These are phyloP conservation scores for Scutellaria galericulata DNA, from an alignment of 257 asterid genomes.

Conservation along the genomic window DNA sequence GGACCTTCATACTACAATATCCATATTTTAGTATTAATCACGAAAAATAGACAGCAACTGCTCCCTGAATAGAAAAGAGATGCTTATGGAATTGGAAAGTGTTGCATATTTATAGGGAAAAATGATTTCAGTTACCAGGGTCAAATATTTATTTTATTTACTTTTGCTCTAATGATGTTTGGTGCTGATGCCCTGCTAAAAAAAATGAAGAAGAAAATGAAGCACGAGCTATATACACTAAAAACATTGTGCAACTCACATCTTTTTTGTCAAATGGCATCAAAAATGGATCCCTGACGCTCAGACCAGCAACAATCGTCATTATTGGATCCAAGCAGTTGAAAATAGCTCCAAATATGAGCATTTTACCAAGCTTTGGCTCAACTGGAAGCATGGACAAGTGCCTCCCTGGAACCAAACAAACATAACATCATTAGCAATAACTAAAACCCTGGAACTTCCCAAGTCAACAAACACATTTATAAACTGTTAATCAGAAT, in stretches of 20 bases:
- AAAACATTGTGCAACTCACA: constrained; percentile 56
- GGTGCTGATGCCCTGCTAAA: constrained; percentile 16
- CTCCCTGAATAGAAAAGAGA: constrained; percentile 23
- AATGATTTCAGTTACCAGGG: not conserved
- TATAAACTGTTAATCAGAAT: constrained; percentile 29
- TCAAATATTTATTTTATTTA: not conserved
- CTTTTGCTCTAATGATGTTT: constrained; percentile 13
- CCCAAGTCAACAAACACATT: constrained; percentile 28
- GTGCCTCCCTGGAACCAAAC: constrained; percentile 64
- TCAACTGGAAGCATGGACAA: constrained; percentile 95
- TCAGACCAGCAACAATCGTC: constrained; percentile 92
- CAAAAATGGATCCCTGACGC: constrained; percentile 90
- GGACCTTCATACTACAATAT: constrained; percentile 21
- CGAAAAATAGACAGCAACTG: constrained; percentile 4
- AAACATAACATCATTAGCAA: constrained; percentile 32
- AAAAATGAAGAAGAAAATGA: constrained; percentile 4
- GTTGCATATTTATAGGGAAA: not conserved
- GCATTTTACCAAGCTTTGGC: constrained; percentile 98
- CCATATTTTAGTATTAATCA: constrained; percentile 23
- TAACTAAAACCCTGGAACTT: constrained; percentile 1
- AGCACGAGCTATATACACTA: constrained; percentile 21
- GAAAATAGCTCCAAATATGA: constrained; percentile 73
- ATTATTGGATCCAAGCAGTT: constrained; percentile 84
- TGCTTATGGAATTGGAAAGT: constrained; percentile 4
- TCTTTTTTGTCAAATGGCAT: constrained; percentile 95